Conservation (phyloP, 2,329 filamentous ascomycete genomes). For the Dothiorella sarmentorum region DNA sequence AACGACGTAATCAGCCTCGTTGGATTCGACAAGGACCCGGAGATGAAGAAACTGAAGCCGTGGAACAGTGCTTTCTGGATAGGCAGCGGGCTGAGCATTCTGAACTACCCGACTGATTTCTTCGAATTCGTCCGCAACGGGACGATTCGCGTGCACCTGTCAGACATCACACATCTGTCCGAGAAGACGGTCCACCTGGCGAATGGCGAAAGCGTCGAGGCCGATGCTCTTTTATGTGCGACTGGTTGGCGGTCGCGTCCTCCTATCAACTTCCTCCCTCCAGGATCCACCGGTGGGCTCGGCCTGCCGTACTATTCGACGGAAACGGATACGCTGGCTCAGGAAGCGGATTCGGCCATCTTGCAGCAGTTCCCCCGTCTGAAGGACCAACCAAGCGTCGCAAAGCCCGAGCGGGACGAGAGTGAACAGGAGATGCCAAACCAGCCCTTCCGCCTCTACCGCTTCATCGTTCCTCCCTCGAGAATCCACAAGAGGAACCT, state of each 20-base stretch:
- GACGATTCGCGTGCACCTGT: slow-evolving; percentile 54
- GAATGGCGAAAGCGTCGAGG: slow-evolving; percentile 42
- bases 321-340: not conserved
- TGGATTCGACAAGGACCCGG: slow-evolving; percentile 42
- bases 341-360: slow-evolving; percentile 51
- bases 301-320: slow-evolving; percentile 25
- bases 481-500: slow-evolving; percentile 31
- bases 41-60: slow-evolving; percentile 42
- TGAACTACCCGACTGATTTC: slow-evolving; percentile 58
- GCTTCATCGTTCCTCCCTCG: slow-evolving; percentile 42
- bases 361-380: slow-evolving; percentile 53
- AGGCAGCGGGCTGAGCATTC: slow-evolving; percentile 55
- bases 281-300: slow-evolving; percentile 26
- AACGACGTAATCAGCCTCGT: slow-evolving; percentile 43
- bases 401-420: not conserved
- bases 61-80: slow-evolving; percentile 50
- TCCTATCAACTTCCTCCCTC: slow-evolving; percentile 46
- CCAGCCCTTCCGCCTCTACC: slow-evolving; percentile 38
- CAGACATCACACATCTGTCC: slow-evolving; percentile 51
- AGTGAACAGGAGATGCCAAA: not conserved
- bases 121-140: slow-evolving; percentile 55
- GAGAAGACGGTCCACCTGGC: slow-evolving; percentile 47
- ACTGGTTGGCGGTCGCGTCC: slow-evolving; percentile 57
- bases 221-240: slow-evolving; percentile 51
- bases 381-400: slow-evolving; percentile 44